These are phyloP conservation scores for Lycium ferocissimum DNA, from an alignment of 257 asterid genomes.

Conservation along the genomic window DNA sequence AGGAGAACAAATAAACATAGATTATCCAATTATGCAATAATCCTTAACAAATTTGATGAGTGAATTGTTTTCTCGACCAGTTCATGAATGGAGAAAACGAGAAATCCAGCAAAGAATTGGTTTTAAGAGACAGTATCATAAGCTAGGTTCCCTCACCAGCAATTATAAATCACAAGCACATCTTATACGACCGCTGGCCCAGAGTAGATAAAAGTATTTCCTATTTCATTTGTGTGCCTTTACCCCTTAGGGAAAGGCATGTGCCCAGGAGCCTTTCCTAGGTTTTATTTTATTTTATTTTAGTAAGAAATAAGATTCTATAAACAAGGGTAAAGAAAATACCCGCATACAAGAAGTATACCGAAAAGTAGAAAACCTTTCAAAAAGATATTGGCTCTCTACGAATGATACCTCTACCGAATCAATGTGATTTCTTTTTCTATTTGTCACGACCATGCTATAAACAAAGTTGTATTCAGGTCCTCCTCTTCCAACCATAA, in stretches of 20 bases:
- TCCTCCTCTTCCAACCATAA: no score
- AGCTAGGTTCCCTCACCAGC: not conserved
- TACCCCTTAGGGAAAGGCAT: not conserved
- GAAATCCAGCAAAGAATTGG: conserved; percentile 20
- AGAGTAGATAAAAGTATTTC: not conserved
- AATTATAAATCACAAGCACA: not conserved
- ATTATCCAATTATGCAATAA: not conserved
- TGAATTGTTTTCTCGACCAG: conserved; percentile 7
- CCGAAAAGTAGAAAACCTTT: not conserved
- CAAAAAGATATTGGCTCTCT: not conserved
- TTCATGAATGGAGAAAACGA: not conserved
- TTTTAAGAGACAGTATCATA: conserved; percentile 11
- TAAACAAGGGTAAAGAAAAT: not conserved
- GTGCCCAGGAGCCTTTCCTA: conserved; percentile 1
- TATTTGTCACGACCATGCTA: no score
- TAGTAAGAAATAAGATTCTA: not conserved
- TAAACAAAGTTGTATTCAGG: no score
- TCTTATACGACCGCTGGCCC: conserved; percentile 5
- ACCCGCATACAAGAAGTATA: not conserved
- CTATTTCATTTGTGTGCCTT: not conserved
- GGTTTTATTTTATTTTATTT: not conserved
- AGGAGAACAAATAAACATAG: not conserved
- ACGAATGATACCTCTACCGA: not conserved
- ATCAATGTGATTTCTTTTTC: no score
- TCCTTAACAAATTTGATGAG: not conserved